A percentile compares a stretch with the other conserved stretches of the same genome.
Evolutionary conservation across 768 basidiomycete genomes (phyloP).

Genomic region (Ramaria rubella): DNA sequence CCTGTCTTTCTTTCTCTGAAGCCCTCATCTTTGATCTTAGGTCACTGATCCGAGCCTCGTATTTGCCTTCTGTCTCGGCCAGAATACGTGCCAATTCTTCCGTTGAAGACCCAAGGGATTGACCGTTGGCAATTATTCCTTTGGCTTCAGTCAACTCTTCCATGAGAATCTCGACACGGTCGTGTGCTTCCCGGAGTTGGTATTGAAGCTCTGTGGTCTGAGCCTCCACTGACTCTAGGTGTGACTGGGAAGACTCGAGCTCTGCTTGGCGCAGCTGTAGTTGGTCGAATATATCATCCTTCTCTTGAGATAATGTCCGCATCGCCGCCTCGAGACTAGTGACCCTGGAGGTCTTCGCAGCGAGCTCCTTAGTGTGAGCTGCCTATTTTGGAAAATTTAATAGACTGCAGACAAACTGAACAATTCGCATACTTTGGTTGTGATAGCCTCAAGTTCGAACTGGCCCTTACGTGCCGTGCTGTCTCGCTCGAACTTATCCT

Average conservation of each 20-base stretch:
- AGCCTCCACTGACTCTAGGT: slow-evolving; percentile 66
- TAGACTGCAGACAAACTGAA: neutral
- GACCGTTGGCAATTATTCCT: slow-evolving; percentile 46
- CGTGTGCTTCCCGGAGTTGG: slow-evolving; percentile 74
- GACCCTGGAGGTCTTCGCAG: slow-evolving; percentile 54
- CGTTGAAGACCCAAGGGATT: slow-evolving; percentile 37
- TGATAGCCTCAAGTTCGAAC: slow-evolving; percentile 68
- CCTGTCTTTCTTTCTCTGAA: slow-evolving; percentile 78
- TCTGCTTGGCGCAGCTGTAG: slow-evolving; percentile 87
- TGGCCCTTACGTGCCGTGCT: slow-evolving; percentile 55
- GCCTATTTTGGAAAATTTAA: slow-evolving; percentile 44
- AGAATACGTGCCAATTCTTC: slow-evolving; percentile 70
- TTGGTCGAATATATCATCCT: slow-evolving; percentile 77
- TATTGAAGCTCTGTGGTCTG: slow-evolving; percentile 82
- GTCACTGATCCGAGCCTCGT: slow-evolving; percentile 70
- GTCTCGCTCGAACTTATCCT: slow-evolving; percentile 74
- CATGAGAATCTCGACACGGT: slow-evolving; percentile 61
- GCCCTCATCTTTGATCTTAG: slow-evolving; percentile 53
- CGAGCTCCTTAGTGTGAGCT: slow-evolving; percentile 59
- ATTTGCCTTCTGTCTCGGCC: slow-evolving; percentile 65
- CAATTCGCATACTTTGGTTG: slow-evolving; percentile 54
- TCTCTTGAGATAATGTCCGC: slow-evolving; percentile 64
- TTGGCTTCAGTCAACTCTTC: slow-evolving; percentile 65
- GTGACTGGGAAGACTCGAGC: slow-evolving; percentile 72
- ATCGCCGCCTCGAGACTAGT: slow-evolving; percentile 63